Evolutionary conservation across 2,329 filamentous ascomycete species (phyloP).

Genomic region (Botrytis aclada): DNA sequence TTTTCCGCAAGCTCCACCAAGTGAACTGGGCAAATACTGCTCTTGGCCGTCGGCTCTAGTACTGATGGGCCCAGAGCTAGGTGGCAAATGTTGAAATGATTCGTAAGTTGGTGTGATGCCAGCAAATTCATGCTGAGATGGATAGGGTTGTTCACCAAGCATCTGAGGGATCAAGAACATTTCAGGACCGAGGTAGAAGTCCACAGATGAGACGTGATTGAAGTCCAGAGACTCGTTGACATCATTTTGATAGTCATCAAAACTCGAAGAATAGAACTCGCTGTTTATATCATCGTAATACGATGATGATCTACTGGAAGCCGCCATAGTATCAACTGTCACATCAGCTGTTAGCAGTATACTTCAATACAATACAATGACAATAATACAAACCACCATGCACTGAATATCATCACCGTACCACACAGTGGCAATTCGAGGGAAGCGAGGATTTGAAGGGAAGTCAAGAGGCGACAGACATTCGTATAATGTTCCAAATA

Average conservation of each 20-base stretch:
- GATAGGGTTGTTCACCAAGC: not conserved
- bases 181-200: slow-evolving; percentile 13
- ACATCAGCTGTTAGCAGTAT: not conserved
- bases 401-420: not conserved
- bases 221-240: slow-evolving; percentile 4
- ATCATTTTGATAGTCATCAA: slow-evolving; percentile 2
- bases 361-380: not conserved
- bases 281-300: slow-evolving; percentile 5
- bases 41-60: not conserved
- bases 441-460: not conserved
- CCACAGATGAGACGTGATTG: not conserved
- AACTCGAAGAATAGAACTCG: slow-evolving; percentile 2
- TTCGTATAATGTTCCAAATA: not conserved
- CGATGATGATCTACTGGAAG: not conserved
- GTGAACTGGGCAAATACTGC: not conserved
- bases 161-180: slow-evolving; percentile 9
- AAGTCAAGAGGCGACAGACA: not conserved
- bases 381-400: not conserved
- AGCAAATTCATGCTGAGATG: not conserved
- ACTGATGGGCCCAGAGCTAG: not conserved
- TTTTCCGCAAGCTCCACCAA: not conserved
- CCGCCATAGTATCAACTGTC: not conserved
- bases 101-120: not conserved
- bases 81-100: not conserved
- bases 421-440: too few relatives aligned